Evolutionary conservation across 495 filamentous ascomycete species (phyloP), one percentile per base, ranked within the genome.

Genomic region (Echria macrotheca): DNA sequence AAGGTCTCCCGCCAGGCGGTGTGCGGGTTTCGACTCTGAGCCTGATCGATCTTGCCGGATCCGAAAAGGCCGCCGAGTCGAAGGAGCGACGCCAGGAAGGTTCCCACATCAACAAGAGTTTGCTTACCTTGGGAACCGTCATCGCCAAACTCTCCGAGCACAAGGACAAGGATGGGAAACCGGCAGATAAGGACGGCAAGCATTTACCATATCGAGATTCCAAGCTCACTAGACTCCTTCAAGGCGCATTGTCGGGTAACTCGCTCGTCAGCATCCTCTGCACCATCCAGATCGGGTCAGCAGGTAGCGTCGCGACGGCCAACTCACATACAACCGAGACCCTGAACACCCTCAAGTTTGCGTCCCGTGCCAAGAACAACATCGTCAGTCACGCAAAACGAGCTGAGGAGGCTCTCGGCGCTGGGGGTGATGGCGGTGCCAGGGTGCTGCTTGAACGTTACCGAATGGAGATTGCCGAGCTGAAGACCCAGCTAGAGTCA

Each of bases 321-420:
- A 78, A 75, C 43, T 83, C 76, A 2, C 85, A 96, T 56, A 86
- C 84, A 1, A 82, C 78, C 15, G 93, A 98, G 67, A 97, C 91
- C 9, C 65, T 98, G 55, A 96, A 96, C 64, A 98, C 93, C 0
- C 72, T 98, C 44, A 97, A 98, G 58, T 98, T 98, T 64, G 93
- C 93, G 10, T 89, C 93, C 5, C 80, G 94, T 47, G 93, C 93
- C 31, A 95, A 93, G 74, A 98, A 98, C 64, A 97, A 85, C 59
- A 96, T 98, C 63, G 84, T 96, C 56, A 96, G 90, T 56, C 93
- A 96, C 68, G 93, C 93, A 9, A 96, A 96, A 76, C 86, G 83
- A 62, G 89, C 88, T 15, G 94, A 98, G 57, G 91, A 96, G 55
- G 85, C 91, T 19, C 74, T 93, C 32, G 81, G 85, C 9, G 71